phyloP scores from a whole-genome alignment of 345 rosid genomes.

The Salix caprea region DNA sequence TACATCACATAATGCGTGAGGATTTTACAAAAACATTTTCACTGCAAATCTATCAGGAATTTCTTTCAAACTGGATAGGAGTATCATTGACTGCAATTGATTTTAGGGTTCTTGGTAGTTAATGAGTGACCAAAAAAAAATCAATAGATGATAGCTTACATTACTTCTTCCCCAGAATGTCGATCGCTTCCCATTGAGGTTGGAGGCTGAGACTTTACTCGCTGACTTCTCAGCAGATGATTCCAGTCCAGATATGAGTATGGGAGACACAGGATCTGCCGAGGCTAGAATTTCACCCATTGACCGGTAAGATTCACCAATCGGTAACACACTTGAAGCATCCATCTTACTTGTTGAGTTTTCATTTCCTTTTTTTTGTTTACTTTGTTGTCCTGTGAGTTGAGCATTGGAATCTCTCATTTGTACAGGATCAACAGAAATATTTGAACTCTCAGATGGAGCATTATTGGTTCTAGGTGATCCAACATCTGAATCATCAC shows the following conservation, averaged over 20 bases:
- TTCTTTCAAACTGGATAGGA: not conserved
- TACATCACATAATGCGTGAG: not conserved
- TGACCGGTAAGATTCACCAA: constrained; percentile 65
- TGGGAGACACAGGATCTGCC: constrained; percentile 52
- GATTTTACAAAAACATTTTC: not conserved
- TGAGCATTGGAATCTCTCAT: constrained; percentile 42
- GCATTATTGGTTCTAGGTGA: constrained; percentile 51
- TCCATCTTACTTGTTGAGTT: constrained; percentile 40
- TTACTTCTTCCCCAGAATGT: constrained; percentile 90
- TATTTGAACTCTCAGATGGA: constrained; percentile 40
- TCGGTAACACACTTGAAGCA: constrained; percentile 42
- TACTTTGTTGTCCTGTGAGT: constrained; percentile 48
- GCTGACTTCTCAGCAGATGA: constrained; percentile 54
- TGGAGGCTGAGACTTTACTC: constrained; percentile 60
- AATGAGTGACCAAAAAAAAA: not conserved
- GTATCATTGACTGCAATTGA: constrained; percentile 4
- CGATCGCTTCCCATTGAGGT: constrained; percentile 53
- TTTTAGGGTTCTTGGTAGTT: not conserved
- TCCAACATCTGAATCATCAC: constrained; percentile 76
- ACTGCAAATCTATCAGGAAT: not conserved
- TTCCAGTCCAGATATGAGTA: constrained; percentile 53
- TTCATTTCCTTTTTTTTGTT: constrained; percentile 50
- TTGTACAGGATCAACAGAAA: constrained; percentile 36
- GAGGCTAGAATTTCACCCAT: constrained; percentile 69
- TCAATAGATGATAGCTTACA: constrained; percentile 47